Evolutionary conservation across 2,329 filamentous ascomycete species (phyloP), one percentile per base, ranked within the genome.

Genomic region (Trichoderma cornu-damae): DNA sequence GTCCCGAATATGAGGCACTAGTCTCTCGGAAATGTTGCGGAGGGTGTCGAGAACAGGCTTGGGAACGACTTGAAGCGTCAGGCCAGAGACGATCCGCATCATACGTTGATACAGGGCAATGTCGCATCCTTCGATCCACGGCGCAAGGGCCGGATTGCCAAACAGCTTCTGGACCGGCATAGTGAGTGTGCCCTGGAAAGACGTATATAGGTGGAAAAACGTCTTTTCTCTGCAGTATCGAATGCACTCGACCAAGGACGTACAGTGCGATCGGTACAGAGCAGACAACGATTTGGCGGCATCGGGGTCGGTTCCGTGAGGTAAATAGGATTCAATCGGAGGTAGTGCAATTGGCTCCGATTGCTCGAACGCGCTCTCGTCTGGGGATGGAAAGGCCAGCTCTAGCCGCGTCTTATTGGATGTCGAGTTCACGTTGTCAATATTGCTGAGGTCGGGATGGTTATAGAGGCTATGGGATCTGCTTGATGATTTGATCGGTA

Each of bases 161-260:
- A 99, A 88, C 2, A 99, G 76, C 71, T 95, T 96, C 71, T 96
- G 91, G 3, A 97, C 93, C 5, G 94, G 94, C 72, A 96, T 95
- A 0, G 94, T 99, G 66, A 99, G 82, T 2, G 92, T 97, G 56
- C 94, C 94, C 67, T 96, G 90, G 70, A 99, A 97, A 1, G 93
- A 94, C 5, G 89, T 92, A 70, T 95, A 96, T 14, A 96, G 82
- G 63, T 95, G 90, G 70, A 96, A 96, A 70, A 99, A 96, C 6
- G 91, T 93, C 74, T 96, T 96, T 72, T 96, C 90, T 68, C 94
- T 95, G 79, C 93, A 96, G 71, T 90, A 97, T 28, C 94, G 88
- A 61, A 99, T 91, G 65, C 90, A 93, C 72, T 99, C 94, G 30
- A 99, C 88, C 4, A 99, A 81, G 1, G 92, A 96, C 12, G 94